Evolutionary conservation across 1,139 yeast genomes (phyloP), one percentile per base, ranked within the genome.

Genomic region (Arxiozyma telluris): DNA sequence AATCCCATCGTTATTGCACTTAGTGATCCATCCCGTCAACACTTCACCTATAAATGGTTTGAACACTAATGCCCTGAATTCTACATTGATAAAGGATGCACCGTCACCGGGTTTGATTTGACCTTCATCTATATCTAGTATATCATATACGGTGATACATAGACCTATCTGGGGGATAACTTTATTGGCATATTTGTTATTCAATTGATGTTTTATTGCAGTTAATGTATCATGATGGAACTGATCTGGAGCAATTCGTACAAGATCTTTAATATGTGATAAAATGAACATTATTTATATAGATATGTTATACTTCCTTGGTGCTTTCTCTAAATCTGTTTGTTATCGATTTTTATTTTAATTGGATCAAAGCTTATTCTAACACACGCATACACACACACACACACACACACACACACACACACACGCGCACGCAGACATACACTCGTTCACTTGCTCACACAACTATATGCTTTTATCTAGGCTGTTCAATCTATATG

Each of bases 21-120:
- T 87, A 49, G 90, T 82, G 27, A 93, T 90, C 91, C 95, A 88
- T 1, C 99, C 99, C 0, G 90, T 84, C 43, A 93, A 71, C n/a
- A 91, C 80, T 66, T 93, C 98, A 3, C 98, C 98, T 1, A 88
- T 83, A 69, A 91, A 90, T 0, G 98, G 98, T 61, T 93, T 85
- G 77, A 95, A 93, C 1, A 93, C 85, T 21, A 91, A 75, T 51
- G 87, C 76, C 53, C 97, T 73, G 65, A 90, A 88, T 54, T 75
- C 78, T 20, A 86, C 87, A 58, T 84, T 87, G 47, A 90, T 83
- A 63, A 78, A 91, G 2, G 93, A 79, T 1, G 93, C 90, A 7
- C 98, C 98, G 69, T 93, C 98, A n/a, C 98, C 98, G 2, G 96
- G 96, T 63, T 84, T 85, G 59, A 93, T 76, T 57, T 88, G 76